These are phyloP conservation scores for Talaromyces sp. DNA, from an alignment of 2,329 filamentous ascomycete genomes.

Conservation along the genomic window DNA sequence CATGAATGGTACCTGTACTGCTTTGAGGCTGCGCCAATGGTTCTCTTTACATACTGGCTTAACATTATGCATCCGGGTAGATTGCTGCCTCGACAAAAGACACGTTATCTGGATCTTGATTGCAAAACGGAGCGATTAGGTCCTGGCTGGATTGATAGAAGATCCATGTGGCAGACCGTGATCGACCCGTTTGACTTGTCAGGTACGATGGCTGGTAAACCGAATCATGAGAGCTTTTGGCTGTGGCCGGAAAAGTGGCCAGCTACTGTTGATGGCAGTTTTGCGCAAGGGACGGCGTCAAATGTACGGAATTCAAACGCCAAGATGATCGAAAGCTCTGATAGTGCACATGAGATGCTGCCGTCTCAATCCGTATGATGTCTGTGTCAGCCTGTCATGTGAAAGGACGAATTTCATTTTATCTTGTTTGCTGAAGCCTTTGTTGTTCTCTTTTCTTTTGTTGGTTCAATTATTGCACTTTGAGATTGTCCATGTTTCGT, in stretches of 20 bases:
- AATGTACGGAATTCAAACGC: conserved; percentile 13
- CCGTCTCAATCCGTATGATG: background rate
- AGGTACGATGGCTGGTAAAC: conserved; percentile 22
- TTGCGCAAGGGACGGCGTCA: conserved; percentile 22
- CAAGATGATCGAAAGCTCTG: background rate
- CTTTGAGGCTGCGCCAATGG: conserved; percentile 34
- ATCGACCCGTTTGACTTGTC: conserved; percentile 26
- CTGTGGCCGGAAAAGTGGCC: conserved; percentile 23
- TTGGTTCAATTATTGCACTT: background rate
- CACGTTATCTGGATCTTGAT: conserved; percentile 27
- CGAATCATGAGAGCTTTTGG: conserved; percentile 29
- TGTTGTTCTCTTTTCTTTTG: background rate
- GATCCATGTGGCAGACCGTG: conserved; percentile 25
- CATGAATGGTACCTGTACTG: conserved; percentile 36
- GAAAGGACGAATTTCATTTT: too few species aligned
- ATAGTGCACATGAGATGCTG: background rate
- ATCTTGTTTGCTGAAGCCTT: background rate
- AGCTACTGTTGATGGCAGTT: conserved; percentile 25
- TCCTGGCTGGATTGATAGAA: conserved; percentile 29
- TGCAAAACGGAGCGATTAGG: conserved; percentile 27
- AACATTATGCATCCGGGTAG: conserved; percentile 35
- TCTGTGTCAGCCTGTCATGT: too few species aligned
- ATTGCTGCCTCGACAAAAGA: conserved; percentile 25
- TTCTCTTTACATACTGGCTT: conserved; percentile 32
- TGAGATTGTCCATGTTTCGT: background rate